Percentiles rank a stretch among this genome's conserved stretches.
Conservation (phyloP, 768 basidiomycete species). For the Dentipellis sp. region DNA sequence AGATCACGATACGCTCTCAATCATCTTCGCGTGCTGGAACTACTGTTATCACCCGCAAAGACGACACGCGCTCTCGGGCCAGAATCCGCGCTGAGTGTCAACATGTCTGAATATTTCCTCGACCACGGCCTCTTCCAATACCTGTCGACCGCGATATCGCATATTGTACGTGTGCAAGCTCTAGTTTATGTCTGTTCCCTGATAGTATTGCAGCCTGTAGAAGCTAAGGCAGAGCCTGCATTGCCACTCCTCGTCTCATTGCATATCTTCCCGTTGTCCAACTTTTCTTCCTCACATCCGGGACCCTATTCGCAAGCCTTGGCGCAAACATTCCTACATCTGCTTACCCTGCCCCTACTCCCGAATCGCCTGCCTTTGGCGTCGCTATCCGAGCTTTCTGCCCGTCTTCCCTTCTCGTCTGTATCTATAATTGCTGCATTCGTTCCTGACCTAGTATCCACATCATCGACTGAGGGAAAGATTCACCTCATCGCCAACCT, state of each 20-base stretch:
- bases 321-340: constrained; percentile 2
- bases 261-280: constrained; percentile 54
- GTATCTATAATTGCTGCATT: constrained; percentile 24
- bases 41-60: constrained; percentile 28
- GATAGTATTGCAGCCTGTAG: constrained; percentile 34
- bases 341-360: constrained; percentile 48
- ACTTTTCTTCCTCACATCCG: neutral
- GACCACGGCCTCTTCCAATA: constrained; percentile 35
- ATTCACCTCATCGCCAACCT: constrained; percentile 70
- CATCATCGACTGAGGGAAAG: constrained; percentile 21
- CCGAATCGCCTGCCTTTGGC: constrained; percentile 63
- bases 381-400: constrained; percentile 55
- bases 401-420: constrained; percentile 48
- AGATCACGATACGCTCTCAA: constrained; percentile 39
- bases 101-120: constrained; percentile 38
- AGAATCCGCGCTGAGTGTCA: constrained; percentile 19
- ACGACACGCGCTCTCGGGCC: constrained; percentile 16
- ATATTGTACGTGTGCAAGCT: constrained; percentile 36
- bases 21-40: constrained; percentile 43
- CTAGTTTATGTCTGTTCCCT: neutral
- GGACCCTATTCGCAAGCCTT: constrained; percentile 8
- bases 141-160: constrained; percentile 31
- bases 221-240: constrained; percentile 44
- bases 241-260: constrained; percentile 48
- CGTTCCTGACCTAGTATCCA: constrained; percentile 11